Percentiles rank a stretch among this genome's conserved stretches.
phyloP scores from a whole-genome alignment of 768 basidiomycete species.

The Xerocomellus chrysenteron region DNA sequence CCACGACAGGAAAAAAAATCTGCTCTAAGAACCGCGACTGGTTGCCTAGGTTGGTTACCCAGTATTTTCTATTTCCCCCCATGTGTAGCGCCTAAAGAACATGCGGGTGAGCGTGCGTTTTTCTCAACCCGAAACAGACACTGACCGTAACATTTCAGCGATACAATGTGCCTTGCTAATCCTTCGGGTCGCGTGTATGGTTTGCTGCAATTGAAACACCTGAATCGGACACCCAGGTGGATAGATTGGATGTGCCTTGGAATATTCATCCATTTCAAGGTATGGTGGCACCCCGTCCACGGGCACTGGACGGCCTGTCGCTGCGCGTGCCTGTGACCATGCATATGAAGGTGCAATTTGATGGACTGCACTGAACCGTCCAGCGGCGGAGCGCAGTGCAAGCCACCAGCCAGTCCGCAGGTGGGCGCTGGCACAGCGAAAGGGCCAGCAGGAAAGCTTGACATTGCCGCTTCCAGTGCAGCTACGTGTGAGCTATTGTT shows the following conservation, averaged over 20 bases:
- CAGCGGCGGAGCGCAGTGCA: slow-evolving; percentile 1
- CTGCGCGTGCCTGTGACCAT: slow-evolving; percentile 6
- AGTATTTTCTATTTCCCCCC: neutral
- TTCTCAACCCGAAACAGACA: neutral
- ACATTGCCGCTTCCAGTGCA: neutral
- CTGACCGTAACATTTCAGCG: slow-evolving; percentile 1
- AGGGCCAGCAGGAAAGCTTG: neutral
- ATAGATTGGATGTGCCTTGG: slow-evolving; percentile 5
- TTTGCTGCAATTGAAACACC: slow-evolving; percentile 2
- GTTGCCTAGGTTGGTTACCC: too few relatives aligned
- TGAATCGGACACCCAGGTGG: slow-evolving; percentile 4
- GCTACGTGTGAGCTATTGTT: neutral
- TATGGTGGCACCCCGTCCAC: slow-evolving; percentile 8
- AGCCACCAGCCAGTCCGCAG: neutral
- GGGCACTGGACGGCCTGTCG: slow-evolving; percentile 1
- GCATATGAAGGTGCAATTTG: slow-evolving; percentile 8
- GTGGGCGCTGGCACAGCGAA: neutral
- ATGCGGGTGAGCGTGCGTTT: neutral
- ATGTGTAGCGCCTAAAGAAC: neutral
- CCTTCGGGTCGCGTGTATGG: slow-evolving; percentile 3
- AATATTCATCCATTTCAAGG: slow-evolving; percentile 4
- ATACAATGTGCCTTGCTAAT: neutral
- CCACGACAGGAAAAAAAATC: neutral
- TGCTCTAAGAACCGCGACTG: too few relatives aligned
- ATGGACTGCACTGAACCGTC: neutral